Evolutionary conservation across 352 stramenopile genomes (phyloP).

Genomic region (Phytophthora pistaciae): DNA sequence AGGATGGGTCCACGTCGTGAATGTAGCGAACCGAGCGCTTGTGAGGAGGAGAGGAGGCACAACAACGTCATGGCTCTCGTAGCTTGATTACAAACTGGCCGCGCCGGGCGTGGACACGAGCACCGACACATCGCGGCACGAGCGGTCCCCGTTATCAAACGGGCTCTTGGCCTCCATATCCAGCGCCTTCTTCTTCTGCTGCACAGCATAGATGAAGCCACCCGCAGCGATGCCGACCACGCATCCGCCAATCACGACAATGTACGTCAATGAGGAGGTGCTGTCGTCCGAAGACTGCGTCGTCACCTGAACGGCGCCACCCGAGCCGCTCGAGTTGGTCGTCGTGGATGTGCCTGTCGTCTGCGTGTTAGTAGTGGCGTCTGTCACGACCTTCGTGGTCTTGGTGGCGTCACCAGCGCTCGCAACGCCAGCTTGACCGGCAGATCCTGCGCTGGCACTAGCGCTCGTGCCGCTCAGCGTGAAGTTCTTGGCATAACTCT

Average conservation of each 20-base stretch:
- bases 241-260: conserved; percentile 45
- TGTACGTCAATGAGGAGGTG: conserved; percentile 39
- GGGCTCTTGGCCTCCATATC: conserved; percentile 54
- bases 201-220: conserved; percentile 55
- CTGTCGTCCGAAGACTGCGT: conserved; percentile 49
- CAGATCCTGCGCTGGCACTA: conserved; percentile 29
- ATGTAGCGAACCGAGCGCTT: conserved; percentile 35
- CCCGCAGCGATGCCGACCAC: conserved; percentile 46
- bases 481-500: conserved; percentile 40
- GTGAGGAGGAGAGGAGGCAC: neutral
- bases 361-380: conserved; percentile 15
- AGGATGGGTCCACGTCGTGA: conserved; percentile 26
- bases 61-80: conserved; percentile 13
- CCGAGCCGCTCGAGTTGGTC: conserved; percentile 21
- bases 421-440: conserved; percentile 20
- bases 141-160: conserved; percentile 31
- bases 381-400: conserved; percentile 7
- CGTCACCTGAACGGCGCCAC: conserved; percentile 46
- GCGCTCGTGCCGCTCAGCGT: conserved; percentile 29
- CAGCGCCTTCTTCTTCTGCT: conserved; percentile 63
- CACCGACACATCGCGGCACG: conserved; percentile 44
- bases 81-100: conserved; percentile 19
- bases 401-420: conserved; percentile 23
- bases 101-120: conserved; percentile 45
- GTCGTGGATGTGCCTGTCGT: conserved; percentile 32